Conservation (phyloP, 169 alveolate genomes). For the Blepharisma undulans region DNA sequence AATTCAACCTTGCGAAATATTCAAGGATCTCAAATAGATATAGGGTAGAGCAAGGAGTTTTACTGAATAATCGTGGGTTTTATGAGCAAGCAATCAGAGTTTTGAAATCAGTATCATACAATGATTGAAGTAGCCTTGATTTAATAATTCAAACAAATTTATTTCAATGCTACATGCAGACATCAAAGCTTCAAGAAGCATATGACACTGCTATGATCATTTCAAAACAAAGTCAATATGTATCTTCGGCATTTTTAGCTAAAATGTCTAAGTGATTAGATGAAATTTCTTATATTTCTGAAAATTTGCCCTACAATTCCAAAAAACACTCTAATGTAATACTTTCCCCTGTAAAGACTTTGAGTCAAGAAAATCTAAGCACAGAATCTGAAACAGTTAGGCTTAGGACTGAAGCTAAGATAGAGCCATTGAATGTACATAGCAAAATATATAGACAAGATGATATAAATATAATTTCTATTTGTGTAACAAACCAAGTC, state of each 20-base stretch:
- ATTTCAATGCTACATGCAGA: not conserved
- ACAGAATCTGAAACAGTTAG: not conserved
- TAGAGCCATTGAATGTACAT: not conserved
- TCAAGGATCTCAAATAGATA: not conserved
- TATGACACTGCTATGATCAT: not conserved
- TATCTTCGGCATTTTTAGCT: not conserved
- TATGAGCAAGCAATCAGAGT: constrained; percentile 17
- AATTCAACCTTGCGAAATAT: not conserved
- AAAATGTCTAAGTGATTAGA: not conserved
- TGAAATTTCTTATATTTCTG: not conserved
- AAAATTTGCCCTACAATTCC: not conserved
- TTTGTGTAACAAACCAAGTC: not conserved
- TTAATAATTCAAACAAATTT: not conserved
- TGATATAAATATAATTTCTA: not conserved
- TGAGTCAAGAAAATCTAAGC: not conserved
- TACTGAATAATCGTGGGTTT: not conserved
- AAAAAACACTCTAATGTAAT: not conserved
- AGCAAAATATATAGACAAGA: not conserved
- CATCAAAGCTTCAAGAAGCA: not conserved
- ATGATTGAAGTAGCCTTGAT: not conserved
- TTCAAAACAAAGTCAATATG: not conserved
- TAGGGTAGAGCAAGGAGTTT: constrained; percentile 2
- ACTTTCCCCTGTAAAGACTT: not conserved
- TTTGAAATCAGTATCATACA: not conserved
- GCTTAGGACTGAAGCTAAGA: not conserved